phyloP scores from a whole-genome alignment of 139 green algal genomes.

The Chlorella sp. region DNA sequence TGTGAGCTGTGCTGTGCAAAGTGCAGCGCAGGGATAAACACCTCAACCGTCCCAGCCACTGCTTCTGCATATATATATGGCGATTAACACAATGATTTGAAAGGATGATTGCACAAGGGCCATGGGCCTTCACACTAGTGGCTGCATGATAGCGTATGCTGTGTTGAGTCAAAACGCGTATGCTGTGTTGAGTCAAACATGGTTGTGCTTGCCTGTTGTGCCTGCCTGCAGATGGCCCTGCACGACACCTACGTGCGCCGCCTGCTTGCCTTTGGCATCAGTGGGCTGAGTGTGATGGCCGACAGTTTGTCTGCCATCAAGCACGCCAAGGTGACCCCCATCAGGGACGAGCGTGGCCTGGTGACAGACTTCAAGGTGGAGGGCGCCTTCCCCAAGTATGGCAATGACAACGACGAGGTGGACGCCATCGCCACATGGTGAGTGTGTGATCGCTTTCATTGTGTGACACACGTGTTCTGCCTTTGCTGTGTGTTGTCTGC shows the following conservation, averaged over 20 bases:
- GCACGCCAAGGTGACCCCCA: slow-evolving; percentile 47
- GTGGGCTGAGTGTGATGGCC: slow-evolving; percentile 53
- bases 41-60: too few relatives aligned
- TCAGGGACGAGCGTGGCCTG: slow-evolving; percentile 43
- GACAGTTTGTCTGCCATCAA: slow-evolving; percentile 74
- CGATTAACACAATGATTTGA: too few relatives aligned
- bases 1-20: neutral
- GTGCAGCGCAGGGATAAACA: too few relatives aligned
- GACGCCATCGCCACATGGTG: slow-evolving; percentile 52
- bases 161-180: neutral
- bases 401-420: slow-evolving; percentile 64
- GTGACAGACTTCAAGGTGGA: slow-evolving; percentile 43
- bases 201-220: too few relatives aligned
- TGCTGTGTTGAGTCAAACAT: neutral
- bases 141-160: neutral
- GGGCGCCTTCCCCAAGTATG: slow-evolving; percentile 58
- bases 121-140: neutral
- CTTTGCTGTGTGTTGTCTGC: too few relatives aligned
- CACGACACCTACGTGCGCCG: slow-evolving; percentile 63
- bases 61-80: too few relatives aligned
- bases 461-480: too few relatives aligned
- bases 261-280: slow-evolving; percentile 64
- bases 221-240: slow-evolving; percentile 57
- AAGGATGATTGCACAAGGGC: too few relatives aligned
- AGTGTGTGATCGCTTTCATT: too few relatives aligned